Percentiles rank a stretch among this genome's conserved stretches.
Evolutionary conservation across 495 filamentous ascomycete species (phyloP).

Genomic region (Trichoderma parareesei): DNA sequence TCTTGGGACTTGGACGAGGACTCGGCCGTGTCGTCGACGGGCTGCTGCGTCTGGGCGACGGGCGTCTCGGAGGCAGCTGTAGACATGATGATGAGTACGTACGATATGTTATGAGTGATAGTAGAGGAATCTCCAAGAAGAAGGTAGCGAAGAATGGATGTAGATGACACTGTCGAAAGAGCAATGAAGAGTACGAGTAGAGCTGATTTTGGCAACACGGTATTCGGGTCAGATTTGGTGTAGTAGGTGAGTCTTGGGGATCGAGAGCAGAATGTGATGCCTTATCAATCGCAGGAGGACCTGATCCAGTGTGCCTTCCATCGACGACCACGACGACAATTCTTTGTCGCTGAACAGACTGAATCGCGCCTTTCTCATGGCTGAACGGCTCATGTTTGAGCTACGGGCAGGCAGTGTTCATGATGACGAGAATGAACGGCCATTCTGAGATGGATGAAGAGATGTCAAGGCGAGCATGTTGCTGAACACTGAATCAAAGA

Average conservation of each 20-base stretch:
- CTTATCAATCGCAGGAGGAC: not conserved
- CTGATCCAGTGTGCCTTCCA: not conserved
- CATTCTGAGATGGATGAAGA: not conserved
- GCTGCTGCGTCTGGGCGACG: slow-evolving; percentile 19
- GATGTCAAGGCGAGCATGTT: not conserved
- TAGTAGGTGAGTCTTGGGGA: not conserved
- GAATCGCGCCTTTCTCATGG: not conserved
- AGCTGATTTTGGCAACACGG: not conserved
- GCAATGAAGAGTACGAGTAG: not conserved
- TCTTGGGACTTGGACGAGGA: no score
- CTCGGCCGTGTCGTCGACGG: slow-evolving; percentile 13
- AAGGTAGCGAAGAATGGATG: not conserved
- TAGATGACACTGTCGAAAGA: not conserved
- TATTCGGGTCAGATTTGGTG: not conserved
- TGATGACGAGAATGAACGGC: not conserved
- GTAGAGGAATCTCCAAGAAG: not conserved
- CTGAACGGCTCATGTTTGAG: not conserved
- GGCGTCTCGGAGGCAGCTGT: slow-evolving; percentile 6
- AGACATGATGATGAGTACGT: slow-evolving; percentile 18
- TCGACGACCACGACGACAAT: not conserved
- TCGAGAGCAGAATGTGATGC: not conserved
- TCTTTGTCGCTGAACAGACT: not conserved
- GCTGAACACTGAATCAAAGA: slow-evolving; percentile 1
- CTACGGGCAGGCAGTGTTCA: no score
- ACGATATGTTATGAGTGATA: slow-evolving; percentile 4